These are phyloP conservation scores for Pseudozyma pruni DNA, from an alignment of 1,284 basidiomycete genomes.

Conservation along the genomic window DNA sequence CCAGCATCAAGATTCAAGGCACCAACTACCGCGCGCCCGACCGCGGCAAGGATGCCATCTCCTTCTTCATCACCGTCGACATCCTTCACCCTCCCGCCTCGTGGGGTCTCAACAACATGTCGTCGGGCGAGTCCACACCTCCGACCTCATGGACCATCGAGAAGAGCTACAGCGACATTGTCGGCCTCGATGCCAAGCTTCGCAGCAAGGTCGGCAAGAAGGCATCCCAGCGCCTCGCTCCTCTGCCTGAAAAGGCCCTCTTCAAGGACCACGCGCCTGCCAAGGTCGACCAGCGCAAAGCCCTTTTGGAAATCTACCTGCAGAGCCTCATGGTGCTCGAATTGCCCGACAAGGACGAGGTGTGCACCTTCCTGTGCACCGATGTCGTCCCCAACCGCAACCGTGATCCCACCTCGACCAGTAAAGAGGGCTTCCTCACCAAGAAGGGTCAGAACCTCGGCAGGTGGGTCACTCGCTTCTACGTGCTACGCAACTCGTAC, in stretches of 20 bases:
- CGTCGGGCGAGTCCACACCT: constrained; percentile 70
- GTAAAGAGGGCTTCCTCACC: constrained; percentile 94
- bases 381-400: constrained; percentile 79
- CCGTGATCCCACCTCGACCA: constrained; percentile 70
- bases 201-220: constrained; percentile 76
- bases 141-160: constrained; percentile 87
- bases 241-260: constrained; percentile 86
- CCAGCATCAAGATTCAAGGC: constrained; percentile 59
- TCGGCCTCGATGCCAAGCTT: constrained; percentile 78
- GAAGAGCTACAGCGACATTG: constrained; percentile 90
- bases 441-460: constrained; percentile 97
- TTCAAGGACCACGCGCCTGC: constrained; percentile 98
- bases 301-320: constrained; percentile 85
- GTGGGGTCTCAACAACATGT: constrained; percentile 69
- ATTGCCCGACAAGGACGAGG: constrained; percentile 86
- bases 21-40: constrained; percentile 85
- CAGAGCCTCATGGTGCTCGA: constrained; percentile 81
- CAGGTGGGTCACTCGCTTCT: constrained; percentile 81
- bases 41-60: constrained; percentile 84
- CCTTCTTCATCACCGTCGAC: constrained; percentile 75
- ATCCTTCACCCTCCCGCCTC: constrained; percentile 53
- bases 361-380: constrained; percentile 90
- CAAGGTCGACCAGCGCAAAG: constrained; percentile 82
- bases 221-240: constrained; percentile 78
- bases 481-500: constrained; percentile 81